Base-by-base conservation (phyloP, 331 rosid genomes). In the Acacia pycnantha region DNA sequence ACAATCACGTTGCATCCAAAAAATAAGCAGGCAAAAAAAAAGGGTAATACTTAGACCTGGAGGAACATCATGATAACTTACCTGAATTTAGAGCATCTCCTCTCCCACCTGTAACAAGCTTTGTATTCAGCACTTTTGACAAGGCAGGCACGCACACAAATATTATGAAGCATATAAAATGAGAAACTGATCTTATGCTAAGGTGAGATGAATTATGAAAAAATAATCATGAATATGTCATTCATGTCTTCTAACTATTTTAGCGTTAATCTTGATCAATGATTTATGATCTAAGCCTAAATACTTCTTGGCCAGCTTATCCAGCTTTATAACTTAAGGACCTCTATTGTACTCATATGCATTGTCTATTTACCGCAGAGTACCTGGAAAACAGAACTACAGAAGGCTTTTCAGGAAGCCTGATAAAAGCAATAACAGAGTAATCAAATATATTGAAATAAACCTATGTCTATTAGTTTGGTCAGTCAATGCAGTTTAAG, bases 41-140 rank as follows among this genome's bases (percentile, higher is more conserved):
- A 48, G 59, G 68, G 70, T 46, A 15, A 62, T 70, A 29, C 31
- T 44, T 2, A 31, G 27, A 68, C 59, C 29, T 4, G 22, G 31
- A 69, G 84, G 77, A 24, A 70, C 44, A 14, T n/a, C 67, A 53
- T 58, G 59, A 61, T 65, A 74, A 72, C 24, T 85, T 84, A 92
- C 97, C 92, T 53, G 93, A 88, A 88, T 65, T 69, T 29, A 79
- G 81, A 73, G 73, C 78, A 66, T 56, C 75, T 70, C 88, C 86
- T 78, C 84, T 81, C 73, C 85, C 79, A 84, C 93, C 94, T 90
- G 88, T 81, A 75, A 82, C 41, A 58, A 33, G 65, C 77, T 82
- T 58, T 77, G 46, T 50, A 68, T 79, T 82, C 84, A 84, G 83
- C 43, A 78, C 67, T 43, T 58, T 3, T 18, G 31, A 70, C 80